Evolutionary conservation across 176 grass and related monocot species (phyloP), one percentile per base, ranked within the genome.

Genomic region (Lolium perenne): DNA sequence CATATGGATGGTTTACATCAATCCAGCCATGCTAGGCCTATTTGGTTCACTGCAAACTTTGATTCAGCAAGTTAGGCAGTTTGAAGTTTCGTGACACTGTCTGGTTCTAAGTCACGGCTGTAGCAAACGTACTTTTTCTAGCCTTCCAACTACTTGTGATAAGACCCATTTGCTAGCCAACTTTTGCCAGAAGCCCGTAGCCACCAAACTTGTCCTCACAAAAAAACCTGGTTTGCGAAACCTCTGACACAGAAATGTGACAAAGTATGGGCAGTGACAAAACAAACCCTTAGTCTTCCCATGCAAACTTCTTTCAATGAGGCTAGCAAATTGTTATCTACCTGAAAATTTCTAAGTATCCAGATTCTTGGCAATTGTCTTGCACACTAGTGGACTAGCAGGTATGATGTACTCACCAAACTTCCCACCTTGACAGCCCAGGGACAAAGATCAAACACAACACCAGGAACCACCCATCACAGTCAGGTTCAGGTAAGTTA

Each of bases 21-120:
- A 35, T 35, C 32, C 32, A 35, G 32, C 32, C 1, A 41, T 23
- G n/a, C 43, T 49, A 48, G 45, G 71, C n/a, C 46, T 45, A 35
- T 74, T 74, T 74, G 71, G 45, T 74, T 50, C 21, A 49, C 43
- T 72, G 69, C 20, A 73, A 73, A 73, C 70, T 73, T 46, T 22
- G 17, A 71, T 20, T 71, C 18, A 45, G 38, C 2, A 45, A 15
- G 14, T 66, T 67, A 38, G 6, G 64, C 15, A 38, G 65, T 68
- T 38, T 18, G 14, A 38, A 38, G 25, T 65, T 16, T 65, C 25
- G 13, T 65, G 25, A 32, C 62, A 64, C 4, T 4, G 12, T 64
- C 61, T 29, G 29, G 29, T 67, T 65, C 29, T 35, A 17, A 67
- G 60, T 9, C 22, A 63, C 22, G 3, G 10, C 22, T 25, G n/a